phyloP scores from a whole-genome alignment of 1,284 basidiomycete species.

The Ceratobasidium sp. region DNA sequence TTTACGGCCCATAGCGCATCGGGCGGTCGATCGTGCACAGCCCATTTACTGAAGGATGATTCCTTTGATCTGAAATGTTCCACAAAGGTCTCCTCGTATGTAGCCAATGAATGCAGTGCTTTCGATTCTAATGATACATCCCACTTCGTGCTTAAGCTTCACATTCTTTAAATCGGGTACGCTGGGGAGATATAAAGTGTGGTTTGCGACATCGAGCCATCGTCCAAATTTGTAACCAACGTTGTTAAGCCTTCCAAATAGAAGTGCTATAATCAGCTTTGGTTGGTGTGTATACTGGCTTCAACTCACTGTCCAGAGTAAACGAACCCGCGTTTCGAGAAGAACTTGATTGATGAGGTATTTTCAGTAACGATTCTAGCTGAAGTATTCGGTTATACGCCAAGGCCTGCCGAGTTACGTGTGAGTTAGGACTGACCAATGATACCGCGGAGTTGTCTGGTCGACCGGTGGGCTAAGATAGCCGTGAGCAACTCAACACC shows the following conservation, averaged over 20 bases:
- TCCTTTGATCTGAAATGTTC: too few relatives aligned
- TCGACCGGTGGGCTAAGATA: conserved; percentile 1
- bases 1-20: too few relatives aligned
- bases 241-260: not conserved
- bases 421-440: not conserved
- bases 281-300: not conserved
- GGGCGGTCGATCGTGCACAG: too few relatives aligned
- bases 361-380: conserved; percentile 3
- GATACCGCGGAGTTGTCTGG: not conserved
- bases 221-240: conserved; percentile 9
- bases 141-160: not conserved
- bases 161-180: not conserved
- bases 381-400: not conserved
- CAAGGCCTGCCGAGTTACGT: not conserved
- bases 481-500: not conserved
- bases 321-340: conserved; percentile 12
- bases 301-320: conserved; percentile 1
- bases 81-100: too few relatives aligned
- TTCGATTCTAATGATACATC: too few relatives aligned
- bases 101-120: too few relatives aligned
- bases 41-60: too few relatives aligned
- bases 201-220: conserved; percentile 1
- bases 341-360: not conserved
- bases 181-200: not conserved
- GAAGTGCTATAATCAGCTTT: not conserved